Evolutionary conservation across 2,329 filamentous ascomycete species (phyloP), one percentile per base, ranked within the genome.

Genomic region (Trichoderma polysporum): DNA sequence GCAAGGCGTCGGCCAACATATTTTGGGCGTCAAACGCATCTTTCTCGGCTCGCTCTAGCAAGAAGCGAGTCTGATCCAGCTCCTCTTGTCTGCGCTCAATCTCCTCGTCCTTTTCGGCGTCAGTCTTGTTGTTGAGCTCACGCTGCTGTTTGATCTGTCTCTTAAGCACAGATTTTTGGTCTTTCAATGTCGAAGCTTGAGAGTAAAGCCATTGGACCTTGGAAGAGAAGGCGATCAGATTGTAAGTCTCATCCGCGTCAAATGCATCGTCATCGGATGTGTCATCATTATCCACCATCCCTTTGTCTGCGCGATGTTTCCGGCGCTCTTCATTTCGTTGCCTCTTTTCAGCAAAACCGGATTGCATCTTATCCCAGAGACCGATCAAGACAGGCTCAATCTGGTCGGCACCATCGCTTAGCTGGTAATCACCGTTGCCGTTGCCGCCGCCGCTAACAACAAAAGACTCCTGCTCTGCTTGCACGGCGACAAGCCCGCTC

Each of bases 91-190:
- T 88, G 56, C 82, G 77, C 27, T 84, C 81, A n/a, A 91, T 76
- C 69, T 91, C 86, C 47, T 85, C 84, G 71, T 91, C 89, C 73
- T 89, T 88, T 68, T 89, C 85, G 22, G 86, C 83, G 71, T 97
- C 93, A 1, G 92, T 93, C 74, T 94, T 94, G 80, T 85, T 93
- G 79, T 97, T 97, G 66, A 97, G 85, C 74, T 97, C 93, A 67
- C 94, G 91, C 79, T 98, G 94, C 76, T 98, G 94, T 80, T 97
- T 94, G 74, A 97, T 94, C 77, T 98, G 94, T 50, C 93, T 88
- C 74, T 94, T 91, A 9, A 98, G 84, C 25, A 97, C 94, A 57
- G 88, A 88, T 76, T 97, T 96, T 76, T 98, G 94, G 72, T 97
- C 92, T 69, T 92, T 90, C 39, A 97, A 82, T 22, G 87, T 87